Evolutionary conservation across 2,329 filamentous ascomycete genomes (phyloP), one percentile per base, ranked within the genome.

Genomic region (Aspergillus puulaauensis): DNA sequence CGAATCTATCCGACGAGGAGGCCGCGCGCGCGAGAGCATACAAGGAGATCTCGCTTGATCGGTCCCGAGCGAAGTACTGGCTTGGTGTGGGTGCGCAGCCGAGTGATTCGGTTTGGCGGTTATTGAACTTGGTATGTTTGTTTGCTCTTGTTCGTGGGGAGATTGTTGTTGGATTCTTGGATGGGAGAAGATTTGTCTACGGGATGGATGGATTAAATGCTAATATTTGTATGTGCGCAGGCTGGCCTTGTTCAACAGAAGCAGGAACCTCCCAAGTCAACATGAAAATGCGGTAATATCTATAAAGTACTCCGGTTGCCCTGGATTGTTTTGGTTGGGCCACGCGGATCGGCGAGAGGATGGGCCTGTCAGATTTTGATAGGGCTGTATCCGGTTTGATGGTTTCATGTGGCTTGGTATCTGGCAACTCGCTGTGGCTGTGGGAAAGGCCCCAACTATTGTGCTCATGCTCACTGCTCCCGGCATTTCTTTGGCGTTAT

Each of bases 71-170:
- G 57, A 88, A 89, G 75, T 99, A 99, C 80, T 99, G 95, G 95
- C 83, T 99, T 37, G 95, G 95, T 73, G 93, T 98, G 3, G 95
- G 95, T 1, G 95, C 95, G 56, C 95, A 99, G 78, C 95, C 95
- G 9, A 93, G 90, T 61, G 91, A 97, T 66, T 87, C 90, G 3
- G 90, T 90, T 37, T 96, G 93, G 93, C 83, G 91, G 72, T 75
- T 98, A 68, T 79, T 99, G 66, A 85, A 84, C 56, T 89, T 96
- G 90, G 91, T 93, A 71, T 62, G 79, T 69, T 24, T 21, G 21
- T 21, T 23, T 35, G 15, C 12, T 4, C 4, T 21, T 21, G 21
- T 21, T 21, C 21, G 21, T 21, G 21, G 21, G 21, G 21, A 21
- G 21, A 21, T 21, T 21, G 3, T 31, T 50, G 11, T 12, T 14